Percentiles rank a stretch among this genome's conserved stretches.
phyloP scores from a whole-genome alignment of 1,139 yeast genomes.

The Kurtzmaniella quercitrusa region DNA sequence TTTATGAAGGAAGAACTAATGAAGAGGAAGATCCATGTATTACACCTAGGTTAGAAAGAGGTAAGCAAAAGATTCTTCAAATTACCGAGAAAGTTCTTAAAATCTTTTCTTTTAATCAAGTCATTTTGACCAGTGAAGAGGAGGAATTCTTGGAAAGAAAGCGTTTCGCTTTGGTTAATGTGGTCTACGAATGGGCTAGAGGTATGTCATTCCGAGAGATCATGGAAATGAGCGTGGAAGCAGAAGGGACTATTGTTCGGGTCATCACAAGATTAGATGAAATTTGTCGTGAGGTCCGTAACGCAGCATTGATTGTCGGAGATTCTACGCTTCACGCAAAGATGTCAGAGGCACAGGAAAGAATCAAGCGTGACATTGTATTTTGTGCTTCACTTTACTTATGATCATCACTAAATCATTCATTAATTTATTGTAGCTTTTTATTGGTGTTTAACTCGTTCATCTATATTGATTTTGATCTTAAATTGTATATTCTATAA shows the following conservation, averaged over 20 bases:
- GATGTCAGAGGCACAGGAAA: conserved; percentile 90
- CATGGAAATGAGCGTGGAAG: conserved; percentile 82
- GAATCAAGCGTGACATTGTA: conserved; percentile 92
- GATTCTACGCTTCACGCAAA: conserved; percentile 83
- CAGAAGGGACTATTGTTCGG: conserved; percentile 97
- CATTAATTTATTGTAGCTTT: conserved; percentile 11
- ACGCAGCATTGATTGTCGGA: conserved; percentile 93
- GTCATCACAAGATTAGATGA: conserved; percentile 94
- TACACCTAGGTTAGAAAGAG: conserved; percentile 82
- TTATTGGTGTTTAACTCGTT: neutral
- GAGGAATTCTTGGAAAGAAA: conserved; percentile 78
- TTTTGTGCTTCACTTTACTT: conserved; percentile 94
- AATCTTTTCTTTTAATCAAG: conserved; percentile 66
- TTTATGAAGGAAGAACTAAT: conserved; percentile 80
- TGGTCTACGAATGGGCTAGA: conserved; percentile 97
- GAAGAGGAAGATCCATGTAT: conserved; percentile 57
- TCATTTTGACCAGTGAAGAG: conserved; percentile 78
- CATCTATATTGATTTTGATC: neutral
- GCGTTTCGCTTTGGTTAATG: conserved; percentile 87
- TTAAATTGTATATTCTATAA: neutral
- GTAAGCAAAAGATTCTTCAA: conserved; percentile 64
- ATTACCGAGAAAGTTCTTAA: conserved; percentile 63
- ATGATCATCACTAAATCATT: too few species aligned
- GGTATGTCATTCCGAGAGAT: conserved; percentile 90
- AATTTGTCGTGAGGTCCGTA: conserved; percentile 89